phyloP scores from a whole-genome alignment of 1,284 basidiomycete species.

The Leccinum variabile region DNA sequence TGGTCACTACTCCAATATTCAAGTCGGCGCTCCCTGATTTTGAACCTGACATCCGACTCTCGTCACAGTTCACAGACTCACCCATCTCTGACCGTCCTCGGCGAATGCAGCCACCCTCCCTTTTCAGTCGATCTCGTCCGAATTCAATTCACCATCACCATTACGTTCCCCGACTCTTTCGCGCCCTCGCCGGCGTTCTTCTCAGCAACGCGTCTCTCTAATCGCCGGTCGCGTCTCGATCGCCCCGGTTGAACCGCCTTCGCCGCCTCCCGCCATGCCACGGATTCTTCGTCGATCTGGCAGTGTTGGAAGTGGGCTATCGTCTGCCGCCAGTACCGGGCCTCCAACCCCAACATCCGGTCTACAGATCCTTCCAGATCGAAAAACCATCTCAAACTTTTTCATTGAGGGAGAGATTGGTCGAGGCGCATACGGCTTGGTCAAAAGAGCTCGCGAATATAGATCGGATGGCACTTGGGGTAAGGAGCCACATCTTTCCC shows the following conservation, averaged over 20 bases:
- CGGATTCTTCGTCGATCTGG: conserved; percentile 60
- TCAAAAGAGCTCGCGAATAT: conserved; percentile 86
- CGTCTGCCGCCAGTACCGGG: conserved; percentile 56
- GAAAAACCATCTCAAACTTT: conserved; percentile 73
- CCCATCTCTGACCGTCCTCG: conserved; percentile 26
- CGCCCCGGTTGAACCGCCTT: conserved; percentile 66
- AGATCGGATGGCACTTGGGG: conserved; percentile 78
- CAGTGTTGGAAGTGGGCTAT: conserved; percentile 62
- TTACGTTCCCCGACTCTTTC: conserved; percentile 48
- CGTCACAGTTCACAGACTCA: conserved; percentile 26
- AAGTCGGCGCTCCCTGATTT: conserved; percentile 3
- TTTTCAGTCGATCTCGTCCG: conserved; percentile 23
- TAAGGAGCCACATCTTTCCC: conserved; percentile 44
- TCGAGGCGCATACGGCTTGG: conserved; percentile 95
- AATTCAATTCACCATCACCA: conserved; percentile 29
- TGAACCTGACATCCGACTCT: conserved; percentile 11
- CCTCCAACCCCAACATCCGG: conserved; percentile 58
- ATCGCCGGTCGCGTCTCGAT: conserved; percentile 78
- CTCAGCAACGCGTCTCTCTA: conserved; percentile 78
- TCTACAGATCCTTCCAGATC: conserved; percentile 52
- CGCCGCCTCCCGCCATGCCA: conserved; percentile 55
- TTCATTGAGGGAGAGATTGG: conserved; percentile 87
- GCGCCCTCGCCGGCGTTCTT: conserved; percentile 70
- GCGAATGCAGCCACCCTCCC: conserved; percentile 13
- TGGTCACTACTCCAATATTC: conserved; percentile 14